Percentiles rank a stretch among this genome's conserved stretches.
phyloP scores from a whole-genome alignment of 2,329 filamentous ascomycete genomes.

The Penicillium thymicola region DNA sequence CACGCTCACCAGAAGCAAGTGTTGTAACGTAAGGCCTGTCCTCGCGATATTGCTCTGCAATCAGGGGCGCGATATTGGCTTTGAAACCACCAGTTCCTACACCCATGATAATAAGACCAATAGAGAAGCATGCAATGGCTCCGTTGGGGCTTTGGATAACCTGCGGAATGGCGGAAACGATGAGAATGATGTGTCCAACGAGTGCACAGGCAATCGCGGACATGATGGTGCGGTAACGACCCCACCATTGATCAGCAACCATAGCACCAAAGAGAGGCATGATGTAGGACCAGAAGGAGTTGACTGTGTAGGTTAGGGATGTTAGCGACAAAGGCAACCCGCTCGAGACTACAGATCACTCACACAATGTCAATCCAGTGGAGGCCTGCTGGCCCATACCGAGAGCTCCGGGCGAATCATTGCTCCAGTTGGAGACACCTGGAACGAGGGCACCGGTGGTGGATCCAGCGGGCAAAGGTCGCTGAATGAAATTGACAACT shows the following conservation, averaged over 20 bases:
- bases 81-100: slow-evolving; percentile 78
- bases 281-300: slow-evolving; percentile 61
- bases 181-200: slow-evolving; percentile 64
- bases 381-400: slow-evolving; percentile 58
- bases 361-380: slow-evolving; percentile 49
- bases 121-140: slow-evolving; percentile 61
- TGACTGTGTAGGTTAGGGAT: slow-evolving; percentile 38
- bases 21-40: slow-evolving; percentile 57
- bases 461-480: slow-evolving; percentile 53
- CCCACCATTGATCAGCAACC: slow-evolving; percentile 66
- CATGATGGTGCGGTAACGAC: slow-evolving; percentile 68
- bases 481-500: slow-evolving; percentile 63
- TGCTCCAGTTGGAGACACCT: slow-evolving; percentile 17
- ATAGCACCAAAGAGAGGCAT: slow-evolving; percentile 58
- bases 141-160: slow-evolving; percentile 59
- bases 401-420: slow-evolving; percentile 49
- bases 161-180: slow-evolving; percentile 60
- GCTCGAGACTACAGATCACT: slow-evolving; percentile 10
- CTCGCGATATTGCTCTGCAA: slow-evolving; percentile 67
- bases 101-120: slow-evolving; percentile 66
- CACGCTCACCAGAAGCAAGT: slow-evolving; percentile 58
- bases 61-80: slow-evolving; percentile 69
- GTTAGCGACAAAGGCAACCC: neutral
- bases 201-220: slow-evolving; percentile 63
- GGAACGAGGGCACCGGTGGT: slow-evolving; percentile 47